Evolutionary conservation across 352 stramenopile species (phyloP).

Genomic region (Phytophthora pseudosyringae): DNA sequence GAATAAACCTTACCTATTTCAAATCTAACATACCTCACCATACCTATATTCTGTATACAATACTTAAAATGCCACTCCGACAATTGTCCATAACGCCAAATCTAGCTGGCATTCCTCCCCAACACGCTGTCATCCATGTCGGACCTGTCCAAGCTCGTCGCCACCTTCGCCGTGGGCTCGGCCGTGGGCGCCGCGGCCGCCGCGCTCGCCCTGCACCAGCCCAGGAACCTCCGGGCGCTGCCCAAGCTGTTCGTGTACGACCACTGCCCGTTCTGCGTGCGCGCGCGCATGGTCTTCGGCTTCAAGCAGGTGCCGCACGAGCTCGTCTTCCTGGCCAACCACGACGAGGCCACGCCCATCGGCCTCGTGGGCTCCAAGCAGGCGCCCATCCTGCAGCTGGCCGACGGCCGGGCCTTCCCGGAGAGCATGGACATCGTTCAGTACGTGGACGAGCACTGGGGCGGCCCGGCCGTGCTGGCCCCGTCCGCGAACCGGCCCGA

Average conservation of each 20-base stretch:
- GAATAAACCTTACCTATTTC: too few relatives aligned
- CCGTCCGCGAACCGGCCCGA: constrained; percentile 45
- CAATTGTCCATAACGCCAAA: too few relatives aligned
- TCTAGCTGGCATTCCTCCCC: too few relatives aligned
- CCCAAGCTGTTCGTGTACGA: constrained; percentile 69
- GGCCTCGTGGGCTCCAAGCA: constrained; percentile 56
- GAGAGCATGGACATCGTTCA: constrained; percentile 74
- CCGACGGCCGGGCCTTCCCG: constrained; percentile 47
- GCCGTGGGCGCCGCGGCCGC: constrained; percentile 32
- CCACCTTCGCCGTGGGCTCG: constrained; percentile 34
- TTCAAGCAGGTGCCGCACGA: constrained; percentile 55
- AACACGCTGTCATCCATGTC: too few relatives aligned
- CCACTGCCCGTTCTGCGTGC: constrained; percentile 62
- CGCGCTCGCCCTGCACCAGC: constrained; percentile 14
- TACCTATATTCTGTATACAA: too few relatives aligned
- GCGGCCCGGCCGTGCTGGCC: constrained; percentile 39
- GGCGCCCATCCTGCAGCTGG: constrained; percentile 55
- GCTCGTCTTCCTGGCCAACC: constrained; percentile 53
- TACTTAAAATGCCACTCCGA: too few relatives aligned
- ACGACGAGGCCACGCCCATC: constrained; percentile 64
- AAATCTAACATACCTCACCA: too few relatives aligned
- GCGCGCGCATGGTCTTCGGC: constrained; percentile 59
- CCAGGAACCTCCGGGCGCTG: constrained; percentile 18
- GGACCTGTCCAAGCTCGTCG: constrained; percentile 33
- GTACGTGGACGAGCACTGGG: constrained; percentile 64